These are phyloP conservation scores for Cardamine chenopodiifolia DNA, from an alignment of 345 rosid genomes.

Conservation along the genomic window DNA sequence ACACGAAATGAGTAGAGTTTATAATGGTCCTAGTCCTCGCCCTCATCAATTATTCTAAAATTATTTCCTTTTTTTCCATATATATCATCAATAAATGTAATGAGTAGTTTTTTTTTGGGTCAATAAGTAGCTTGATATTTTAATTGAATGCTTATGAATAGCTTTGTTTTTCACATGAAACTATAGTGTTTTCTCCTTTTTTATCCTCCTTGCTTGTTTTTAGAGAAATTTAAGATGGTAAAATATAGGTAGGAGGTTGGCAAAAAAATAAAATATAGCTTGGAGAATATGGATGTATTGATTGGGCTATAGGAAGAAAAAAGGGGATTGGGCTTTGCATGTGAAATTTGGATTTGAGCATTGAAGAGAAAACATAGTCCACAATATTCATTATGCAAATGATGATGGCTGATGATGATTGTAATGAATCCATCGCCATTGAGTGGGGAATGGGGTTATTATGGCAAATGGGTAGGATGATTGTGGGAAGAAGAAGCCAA, in stretches of 20 bases:
- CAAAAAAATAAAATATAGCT: neutral
- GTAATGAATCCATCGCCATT: constrained; percentile 35
- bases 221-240: neutral
- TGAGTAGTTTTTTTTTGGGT: constrained; percentile 19
- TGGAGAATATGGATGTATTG: constrained; percentile 1
- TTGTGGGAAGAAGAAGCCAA: constrained; percentile 45
- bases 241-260: neutral
- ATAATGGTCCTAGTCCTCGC: constrained; percentile 47
- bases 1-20: constrained; percentile 44
- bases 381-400: constrained; percentile 30
- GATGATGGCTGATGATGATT: constrained; percentile 35
- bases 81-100: constrained; percentile 40
- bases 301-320: constrained; percentile 29
- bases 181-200: neutral
- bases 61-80: neutral
- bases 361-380: constrained; percentile 33
- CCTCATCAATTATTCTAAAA: constrained; percentile 35
- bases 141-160: constrained; percentile 3
- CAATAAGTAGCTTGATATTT: constrained; percentile 31
- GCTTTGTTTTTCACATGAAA: neutral
- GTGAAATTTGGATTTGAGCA: constrained; percentile 39
- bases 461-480: constrained; percentile 46
- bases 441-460: constrained; percentile 43
- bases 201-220: neutral
- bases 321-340: constrained; percentile 34